Percentiles rank a stretch among this genome's conserved stretches.
Evolutionary conservation across 441 rosid genomes (phyloP).

Genomic region (Brassica balearica): DNA sequence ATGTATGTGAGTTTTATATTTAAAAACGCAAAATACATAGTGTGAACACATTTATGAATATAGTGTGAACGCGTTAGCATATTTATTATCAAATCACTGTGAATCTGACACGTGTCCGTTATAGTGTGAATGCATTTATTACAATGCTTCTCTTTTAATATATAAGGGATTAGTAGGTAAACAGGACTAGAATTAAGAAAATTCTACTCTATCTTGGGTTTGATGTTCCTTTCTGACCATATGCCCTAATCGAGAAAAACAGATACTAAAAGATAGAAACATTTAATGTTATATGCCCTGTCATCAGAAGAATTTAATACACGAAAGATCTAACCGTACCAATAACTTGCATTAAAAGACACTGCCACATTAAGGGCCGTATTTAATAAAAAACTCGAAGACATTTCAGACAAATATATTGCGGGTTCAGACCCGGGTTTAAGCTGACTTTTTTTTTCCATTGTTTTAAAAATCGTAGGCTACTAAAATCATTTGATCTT

Average conservation of each 20-base stretch:
- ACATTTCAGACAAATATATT: background rate
- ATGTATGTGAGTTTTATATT: too few relatives aligned
- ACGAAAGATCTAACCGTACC: background rate
- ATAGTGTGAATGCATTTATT: too few relatives aligned
- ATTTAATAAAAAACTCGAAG: background rate
- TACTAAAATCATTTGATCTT: background rate
- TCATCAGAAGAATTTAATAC: slow-evolving; percentile 4
- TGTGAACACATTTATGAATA: too few relatives aligned
- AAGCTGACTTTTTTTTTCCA: background rate
- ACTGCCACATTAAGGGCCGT: background rate
- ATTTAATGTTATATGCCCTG: slow-evolving; percentile 7
- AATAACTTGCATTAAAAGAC: slow-evolving; percentile 15
- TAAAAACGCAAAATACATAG: too few relatives aligned
- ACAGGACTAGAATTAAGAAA: background rate
- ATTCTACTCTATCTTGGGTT: background rate
- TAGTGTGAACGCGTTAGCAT: too few relatives aligned
- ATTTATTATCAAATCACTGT: too few relatives aligned
- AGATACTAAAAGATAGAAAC: background rate
- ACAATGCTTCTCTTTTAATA: too few relatives aligned
- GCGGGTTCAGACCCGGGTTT: background rate
- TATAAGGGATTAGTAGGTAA: background rate
- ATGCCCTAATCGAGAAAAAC: slow-evolving; percentile 13
- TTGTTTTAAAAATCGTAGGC: background rate
- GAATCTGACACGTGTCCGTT: too few relatives aligned
- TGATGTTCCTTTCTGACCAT: background rate